Base-by-base conservation (phyloP, 2,329 filamentous ascomycete species). In the Phialophora expanda region DNA sequence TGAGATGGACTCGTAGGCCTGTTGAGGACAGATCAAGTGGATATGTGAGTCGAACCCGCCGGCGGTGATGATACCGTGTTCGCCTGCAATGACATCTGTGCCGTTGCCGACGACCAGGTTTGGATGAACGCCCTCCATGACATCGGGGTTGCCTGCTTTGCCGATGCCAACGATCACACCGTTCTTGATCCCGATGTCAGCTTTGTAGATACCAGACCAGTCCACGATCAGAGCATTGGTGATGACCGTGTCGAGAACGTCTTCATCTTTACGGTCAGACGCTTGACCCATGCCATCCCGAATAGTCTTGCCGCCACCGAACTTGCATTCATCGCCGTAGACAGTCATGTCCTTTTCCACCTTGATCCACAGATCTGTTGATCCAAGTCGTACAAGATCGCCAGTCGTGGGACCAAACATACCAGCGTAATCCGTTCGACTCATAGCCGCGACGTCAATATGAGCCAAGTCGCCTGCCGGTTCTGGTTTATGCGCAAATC, bases 221-320 rank as follows among this genome's bases (percentile, higher is more conserved):
- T 98, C 94, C 22, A 98, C 85, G 44, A 98, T 89, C 69, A 98
- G 80, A 4, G 93, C 94, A 74, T 97, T 98, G 1, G 89, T 92
- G 66, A 98, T 87, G 26, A 97, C 91, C 55, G 94, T 86, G 76
- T 98, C 94, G 65, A 97, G 80, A 26, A 87, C 87, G 26, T 93
- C 88, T 2, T 83, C 82, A 73, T 94, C 90, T 0, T 85, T 79
- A 51, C 91, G 85, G 4, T 92, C 93, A 26, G 89, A 90, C 4
- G 93, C 91, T 80, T 97, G 93, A 2, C 93, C 94, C 93, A 98
- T 98, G 34, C 94, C 94, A 77, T 98, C 94, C 67, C 94, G 86
- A 65, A 98, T 80, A 44, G 92, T 95, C 83, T 98, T 98, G 55
- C 94, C 94, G 53, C 94, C 94, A 17, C 94, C 94, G 78, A 98